A percentile compares a stretch with the other conserved stretches of the same genome.
phyloP scores from a whole-genome alignment of 176 grass and related monocot genomes.

The Zoysia pacifica region DNA sequence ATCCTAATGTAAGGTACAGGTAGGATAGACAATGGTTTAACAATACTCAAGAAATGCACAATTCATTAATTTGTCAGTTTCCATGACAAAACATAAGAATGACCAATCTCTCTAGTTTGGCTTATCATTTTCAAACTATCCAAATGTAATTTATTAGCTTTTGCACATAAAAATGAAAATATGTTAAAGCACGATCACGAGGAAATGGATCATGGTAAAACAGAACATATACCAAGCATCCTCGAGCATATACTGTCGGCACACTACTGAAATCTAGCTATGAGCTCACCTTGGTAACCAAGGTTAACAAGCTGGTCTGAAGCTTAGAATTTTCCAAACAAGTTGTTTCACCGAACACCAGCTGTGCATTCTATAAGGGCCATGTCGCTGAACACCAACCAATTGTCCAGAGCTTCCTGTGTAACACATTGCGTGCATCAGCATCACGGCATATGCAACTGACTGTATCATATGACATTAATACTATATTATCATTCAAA shows the following conservation, averaged over 20 bases:
- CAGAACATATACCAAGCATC: neutral
- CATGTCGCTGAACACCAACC: neutral
- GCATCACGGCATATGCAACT: slow-evolving; percentile 4
- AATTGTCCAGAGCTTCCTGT: neutral
- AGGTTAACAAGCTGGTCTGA: neutral
- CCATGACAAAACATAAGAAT: neutral
- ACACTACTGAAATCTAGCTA: neutral
- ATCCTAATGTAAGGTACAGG: neutral
- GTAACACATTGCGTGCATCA: neutral
- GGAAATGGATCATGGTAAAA: neutral
- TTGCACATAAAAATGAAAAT: neutral
- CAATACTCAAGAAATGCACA: neutral
- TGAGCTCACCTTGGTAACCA: neutral
- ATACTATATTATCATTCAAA: neutral
- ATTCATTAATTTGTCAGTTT: neutral
- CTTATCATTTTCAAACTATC: neutral
- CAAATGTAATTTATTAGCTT: neutral
- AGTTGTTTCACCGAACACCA: neutral
- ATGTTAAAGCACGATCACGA: neutral
- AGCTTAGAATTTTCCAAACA: neutral
- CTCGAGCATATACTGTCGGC: neutral
- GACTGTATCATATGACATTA: neutral
- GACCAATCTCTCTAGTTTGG: neutral
- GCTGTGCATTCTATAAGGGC: neutral
- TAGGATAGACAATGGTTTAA: neutral